Conservation (phyloP, 495 filamentous ascomycete species). For the Bathelium albidoporum region DNA sequence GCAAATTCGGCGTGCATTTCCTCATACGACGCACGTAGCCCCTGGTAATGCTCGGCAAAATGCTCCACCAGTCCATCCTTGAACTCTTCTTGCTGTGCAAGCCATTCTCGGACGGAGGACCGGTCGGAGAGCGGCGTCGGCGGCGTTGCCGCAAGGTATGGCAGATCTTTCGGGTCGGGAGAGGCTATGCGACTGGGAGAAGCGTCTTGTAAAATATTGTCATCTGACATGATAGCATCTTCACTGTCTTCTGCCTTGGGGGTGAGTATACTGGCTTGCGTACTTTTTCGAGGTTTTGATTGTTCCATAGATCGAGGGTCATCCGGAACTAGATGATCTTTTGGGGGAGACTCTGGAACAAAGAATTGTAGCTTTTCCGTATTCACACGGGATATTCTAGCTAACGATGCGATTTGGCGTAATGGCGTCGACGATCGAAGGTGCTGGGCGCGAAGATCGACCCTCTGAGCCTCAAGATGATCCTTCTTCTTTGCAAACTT, state of each 20-base stretch:
- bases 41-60: slow-evolving; percentile 6
- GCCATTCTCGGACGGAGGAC: slow-evolving; percentile 16
- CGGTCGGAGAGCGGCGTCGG: slow-evolving; percentile 25
- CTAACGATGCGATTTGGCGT: slow-evolving; percentile 18
- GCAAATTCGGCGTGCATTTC: not conserved
- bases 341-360: not conserved
- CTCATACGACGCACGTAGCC: not conserved
- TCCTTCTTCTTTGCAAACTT: slow-evolving; percentile 30
- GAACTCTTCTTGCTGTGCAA: slow-evolving; percentile 15
- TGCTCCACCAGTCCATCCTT: slow-evolving; percentile 9
- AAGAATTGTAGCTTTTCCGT: slow-evolving; percentile 7
- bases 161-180: slow-evolving; percentile 25
- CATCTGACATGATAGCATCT: slow-evolving; percentile 15
- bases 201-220: slow-evolving; percentile 6
- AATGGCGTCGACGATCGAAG: slow-evolving; percentile 27
- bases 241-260: slow-evolving; percentile 20
- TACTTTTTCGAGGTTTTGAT: not conserved
- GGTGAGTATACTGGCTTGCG: slow-evolving; percentile 10
- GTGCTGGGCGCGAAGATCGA: slow-evolving; percentile 24
- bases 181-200: slow-evolving; percentile 12
- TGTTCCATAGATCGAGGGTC: slow-evolving; percentile 1
- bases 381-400: slow-evolving; percentile 15
- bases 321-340: slow-evolving; percentile 7
- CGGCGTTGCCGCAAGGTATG: slow-evolving; percentile 27
- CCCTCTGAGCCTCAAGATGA: slow-evolving; percentile 23